phyloP scores from a whole-genome alignment of 2,329 filamentous ascomycete species.

The Furcasterigmium sp. region DNA sequence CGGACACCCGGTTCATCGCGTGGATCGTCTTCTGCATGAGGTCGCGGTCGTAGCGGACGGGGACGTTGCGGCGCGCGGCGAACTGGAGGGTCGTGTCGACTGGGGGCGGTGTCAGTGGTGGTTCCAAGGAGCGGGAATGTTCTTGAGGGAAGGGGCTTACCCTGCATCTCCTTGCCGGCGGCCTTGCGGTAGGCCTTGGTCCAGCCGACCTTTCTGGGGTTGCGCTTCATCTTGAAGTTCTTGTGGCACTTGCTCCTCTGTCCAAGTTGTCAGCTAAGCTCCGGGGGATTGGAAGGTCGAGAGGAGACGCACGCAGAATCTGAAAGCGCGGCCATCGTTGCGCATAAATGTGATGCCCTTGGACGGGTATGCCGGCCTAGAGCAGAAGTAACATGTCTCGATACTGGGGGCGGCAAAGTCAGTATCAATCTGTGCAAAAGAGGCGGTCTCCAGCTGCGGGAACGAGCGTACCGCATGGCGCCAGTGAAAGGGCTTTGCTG shows the following conservation, averaged over 20 bases:
- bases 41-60: slow-evolving; percentile 92
- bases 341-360: slow-evolving; percentile 42
- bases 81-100: slow-evolving; percentile 94
- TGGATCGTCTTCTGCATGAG: slow-evolving; percentile 81
- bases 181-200: slow-evolving; percentile 87
- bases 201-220: slow-evolving; percentile 95
- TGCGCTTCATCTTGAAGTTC: slow-evolving; percentile 92
- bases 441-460: background rate
- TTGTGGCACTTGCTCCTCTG: slow-evolving; percentile 2
- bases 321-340: slow-evolving; percentile 43
- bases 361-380: slow-evolving; percentile 45
- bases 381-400: slow-evolving; percentile 41
- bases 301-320: slow-evolving; percentile 47
- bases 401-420: slow-evolving; percentile 21
- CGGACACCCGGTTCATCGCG: slow-evolving; percentile 85
- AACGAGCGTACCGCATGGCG: slow-evolving; percentile 11
- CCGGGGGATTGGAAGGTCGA: background rate
- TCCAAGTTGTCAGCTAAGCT: background rate
- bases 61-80: slow-evolving; percentile 86
- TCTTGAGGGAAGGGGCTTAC: background rate
- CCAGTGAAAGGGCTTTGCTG: background rate
- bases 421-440: background rate
- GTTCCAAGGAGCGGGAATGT: background rate
- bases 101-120: background rate
- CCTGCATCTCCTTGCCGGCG: slow-evolving; percentile 56